These are phyloP conservation scores for Russula olivacea DNA, from an alignment of 768 basidiomycete species.

Conservation along the genomic window DNA sequence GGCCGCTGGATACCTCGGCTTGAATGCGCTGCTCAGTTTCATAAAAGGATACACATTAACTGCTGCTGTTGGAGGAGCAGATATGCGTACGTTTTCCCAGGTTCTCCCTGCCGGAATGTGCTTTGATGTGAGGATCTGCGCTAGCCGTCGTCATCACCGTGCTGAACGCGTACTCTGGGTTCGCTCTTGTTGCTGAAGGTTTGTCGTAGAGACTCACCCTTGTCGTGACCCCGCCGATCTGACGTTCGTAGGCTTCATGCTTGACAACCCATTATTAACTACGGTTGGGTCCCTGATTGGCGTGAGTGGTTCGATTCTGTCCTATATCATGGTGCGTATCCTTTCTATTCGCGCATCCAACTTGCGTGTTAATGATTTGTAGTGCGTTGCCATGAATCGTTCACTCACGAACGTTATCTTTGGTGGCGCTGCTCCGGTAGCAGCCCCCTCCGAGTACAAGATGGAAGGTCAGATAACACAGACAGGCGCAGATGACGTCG, in stretches of 20 bases:
- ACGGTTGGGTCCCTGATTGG: conserved; percentile 84
- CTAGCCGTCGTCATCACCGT: conserved; percentile 87
- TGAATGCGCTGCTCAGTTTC: conserved; percentile 72
- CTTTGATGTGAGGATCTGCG: conserved; percentile 5
- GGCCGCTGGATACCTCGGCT: conserved; percentile 72
- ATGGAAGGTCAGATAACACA: conserved; percentile 81
- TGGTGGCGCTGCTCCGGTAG: conserved; percentile 66
- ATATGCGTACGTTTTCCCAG: conserved; percentile 66
- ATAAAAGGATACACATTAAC: conserved; percentile 84
- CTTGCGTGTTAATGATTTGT: conserved; percentile 16
- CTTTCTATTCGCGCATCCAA: background rate
- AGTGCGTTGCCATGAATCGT: conserved; percentile 93
- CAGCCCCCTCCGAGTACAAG: conserved; percentile 51
- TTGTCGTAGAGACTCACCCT: conserved; percentile 1
- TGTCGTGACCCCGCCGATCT: background rate
- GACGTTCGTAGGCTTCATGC: conserved; percentile 62
- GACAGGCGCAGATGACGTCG: conserved; percentile 74
- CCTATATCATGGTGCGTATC: conserved; percentile 78
- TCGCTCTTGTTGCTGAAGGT: conserved; percentile 87
- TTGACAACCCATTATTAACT: conserved; percentile 78
- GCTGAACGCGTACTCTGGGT: conserved; percentile 85
- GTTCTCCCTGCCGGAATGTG: background rate
- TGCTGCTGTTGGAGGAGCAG: conserved; percentile 87
- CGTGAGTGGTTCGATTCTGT: conserved; percentile 85
- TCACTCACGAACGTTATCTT: conserved; percentile 82